Evolutionary conservation across 2,329 filamentous ascomycete species (phyloP).

Genomic region (Colletotrichum karsti): DNA sequence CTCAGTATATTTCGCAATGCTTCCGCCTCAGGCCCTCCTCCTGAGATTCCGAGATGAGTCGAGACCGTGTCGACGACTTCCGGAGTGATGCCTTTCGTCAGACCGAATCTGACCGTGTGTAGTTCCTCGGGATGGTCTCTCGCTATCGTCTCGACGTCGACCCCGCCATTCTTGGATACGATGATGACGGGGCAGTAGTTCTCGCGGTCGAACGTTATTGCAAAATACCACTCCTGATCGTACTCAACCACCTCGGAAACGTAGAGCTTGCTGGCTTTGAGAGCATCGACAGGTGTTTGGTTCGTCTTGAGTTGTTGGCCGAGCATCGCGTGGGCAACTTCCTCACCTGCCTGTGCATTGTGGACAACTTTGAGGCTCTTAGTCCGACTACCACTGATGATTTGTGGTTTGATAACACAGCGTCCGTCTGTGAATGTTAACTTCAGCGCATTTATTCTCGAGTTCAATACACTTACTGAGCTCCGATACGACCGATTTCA

Average conservation of each 20-base stretch:
- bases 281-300: neutral
- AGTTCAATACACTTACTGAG: conserved; percentile 31
- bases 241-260: conserved; percentile 42
- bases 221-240: conserved; percentile 48
- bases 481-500: conserved; percentile 28
- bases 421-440: conserved; percentile 27
- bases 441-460: neutral
- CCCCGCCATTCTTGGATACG: conserved; percentile 37
- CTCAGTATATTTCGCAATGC: conserved; percentile 21
- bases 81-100: conserved; percentile 37
- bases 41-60: conserved; percentile 11
- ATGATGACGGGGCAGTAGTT: conserved; percentile 45
- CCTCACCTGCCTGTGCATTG: conserved; percentile 26
- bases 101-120: conserved; percentile 33
- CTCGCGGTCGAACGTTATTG: conserved; percentile 53
- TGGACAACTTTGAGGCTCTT: conserved; percentile 11
- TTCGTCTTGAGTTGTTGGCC: neutral
- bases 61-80: conserved; percentile 24
- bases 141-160: conserved; percentile 31
- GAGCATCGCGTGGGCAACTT: conserved; percentile 33
- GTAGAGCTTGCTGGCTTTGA: conserved; percentile 41
- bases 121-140: neutral
- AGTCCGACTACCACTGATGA: conserved; percentile 23
- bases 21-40: neutral
- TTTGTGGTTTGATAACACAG: conserved; percentile 38